A percentile compares a stretch with the other conserved stretches of the same genome.
Conservation (phyloP, 164 flowering plant genomes). For the Sextonia rubra region DNA sequence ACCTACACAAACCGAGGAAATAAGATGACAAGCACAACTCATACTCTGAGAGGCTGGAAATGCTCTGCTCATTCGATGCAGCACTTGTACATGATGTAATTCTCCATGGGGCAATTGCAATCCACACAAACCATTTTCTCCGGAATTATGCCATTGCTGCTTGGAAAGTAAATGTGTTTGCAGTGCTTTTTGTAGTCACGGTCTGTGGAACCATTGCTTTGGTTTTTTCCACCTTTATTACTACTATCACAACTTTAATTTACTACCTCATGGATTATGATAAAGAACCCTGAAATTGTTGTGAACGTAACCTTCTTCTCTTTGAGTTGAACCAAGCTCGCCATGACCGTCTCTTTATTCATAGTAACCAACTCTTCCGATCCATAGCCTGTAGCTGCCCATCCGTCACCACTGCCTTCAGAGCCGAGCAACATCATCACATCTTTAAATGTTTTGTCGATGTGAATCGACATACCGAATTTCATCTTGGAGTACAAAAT, state of each 20-base stretch:
- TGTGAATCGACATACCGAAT: constrained; percentile 30
- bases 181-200: constrained; percentile 56
- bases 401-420: constrained; percentile 45
- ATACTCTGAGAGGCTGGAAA: too few relatives aligned
- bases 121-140: too few relatives aligned
- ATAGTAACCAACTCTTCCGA: constrained; percentile 36
- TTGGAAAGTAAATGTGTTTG: constrained; percentile 63
- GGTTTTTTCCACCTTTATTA: too few relatives aligned
- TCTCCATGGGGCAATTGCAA: constrained; percentile 69
- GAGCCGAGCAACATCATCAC: too few relatives aligned
- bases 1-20: too few relatives aligned
- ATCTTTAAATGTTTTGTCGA: constrained; percentile 40
- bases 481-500: too few relatives aligned
- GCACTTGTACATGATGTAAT: constrained; percentile 67
- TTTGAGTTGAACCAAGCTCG: constrained; percentile 21
- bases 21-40: too few relatives aligned
- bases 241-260: too few relatives aligned
- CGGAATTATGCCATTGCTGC: constrained; percentile 38
- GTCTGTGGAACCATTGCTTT: too few relatives aligned
- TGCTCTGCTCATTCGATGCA: constrained; percentile 25
- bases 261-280: constrained; percentile 34
- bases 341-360: too few relatives aligned
- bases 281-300: constrained; percentile 36
- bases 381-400: constrained; percentile 57
- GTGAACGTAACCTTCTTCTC: constrained; percentile 31